Evolutionary conservation across 2,329 filamentous ascomycete species (phyloP).

Genomic region (Stachybotrys elegans): DNA sequence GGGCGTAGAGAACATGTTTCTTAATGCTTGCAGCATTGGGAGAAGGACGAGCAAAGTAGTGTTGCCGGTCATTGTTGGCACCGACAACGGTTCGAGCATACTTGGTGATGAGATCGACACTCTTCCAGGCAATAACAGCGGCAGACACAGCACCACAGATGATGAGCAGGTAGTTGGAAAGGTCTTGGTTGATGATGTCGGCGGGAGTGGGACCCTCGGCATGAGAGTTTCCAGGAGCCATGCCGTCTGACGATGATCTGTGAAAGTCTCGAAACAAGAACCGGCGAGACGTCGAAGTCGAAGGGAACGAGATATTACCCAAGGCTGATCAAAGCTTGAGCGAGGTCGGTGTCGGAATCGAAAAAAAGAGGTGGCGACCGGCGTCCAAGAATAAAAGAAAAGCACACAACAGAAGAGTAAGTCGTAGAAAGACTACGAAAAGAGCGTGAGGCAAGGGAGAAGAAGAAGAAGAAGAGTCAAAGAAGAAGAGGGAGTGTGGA

Average conservation of each 20-base stretch:
- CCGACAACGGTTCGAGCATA: conserved; percentile 71
- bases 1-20: conserved; percentile 69
- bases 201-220: conserved; percentile 9
- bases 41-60: conserved; percentile 65
- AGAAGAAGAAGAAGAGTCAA: conserved; percentile 8
- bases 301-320: too few species aligned
- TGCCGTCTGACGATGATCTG: conserved; percentile 7
- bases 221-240: conserved; percentile 18
- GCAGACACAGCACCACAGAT: conserved; percentile 60
- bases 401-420: too few species aligned
- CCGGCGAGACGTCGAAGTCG: too few species aligned
- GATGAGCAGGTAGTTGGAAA: conserved; percentile 57
- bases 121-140: conserved; percentile 62
- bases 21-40: conserved; percentile 55
- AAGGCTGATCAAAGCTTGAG: too few species aligned
- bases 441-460: neutral
- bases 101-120: conserved; percentile 53
- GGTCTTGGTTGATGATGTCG: conserved; percentile 36
- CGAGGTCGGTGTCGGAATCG: neutral
- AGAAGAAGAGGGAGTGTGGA: conserved; percentile 4
- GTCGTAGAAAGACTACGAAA: neutral
- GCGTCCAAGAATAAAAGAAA: too few species aligned
- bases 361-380: too few species aligned
- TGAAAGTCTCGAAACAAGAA: too few species aligned
- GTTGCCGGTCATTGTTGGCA: conserved; percentile 73